phyloP scores from a whole-genome alignment of 805 yeast genomes.

The Sugiyamaella valdiviana region DNA sequence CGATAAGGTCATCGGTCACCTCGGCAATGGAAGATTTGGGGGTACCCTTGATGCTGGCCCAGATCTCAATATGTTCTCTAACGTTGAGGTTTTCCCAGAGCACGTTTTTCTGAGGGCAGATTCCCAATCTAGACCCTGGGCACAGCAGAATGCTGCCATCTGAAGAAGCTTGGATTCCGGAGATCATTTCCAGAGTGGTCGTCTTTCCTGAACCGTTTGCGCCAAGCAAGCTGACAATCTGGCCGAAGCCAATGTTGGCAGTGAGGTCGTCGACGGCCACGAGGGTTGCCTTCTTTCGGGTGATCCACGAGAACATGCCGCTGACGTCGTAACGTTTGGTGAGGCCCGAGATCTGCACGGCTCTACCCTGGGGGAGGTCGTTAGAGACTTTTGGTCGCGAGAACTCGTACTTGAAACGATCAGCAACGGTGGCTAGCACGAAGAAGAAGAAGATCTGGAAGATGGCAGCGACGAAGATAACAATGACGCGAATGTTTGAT shows the following conservation, averaged over 20 bases:
- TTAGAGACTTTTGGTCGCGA: constrained; percentile 17
- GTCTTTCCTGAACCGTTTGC: constrained; percentile 37
- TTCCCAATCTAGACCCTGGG: constrained; percentile 27
- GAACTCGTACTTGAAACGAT: constrained; percentile 25
- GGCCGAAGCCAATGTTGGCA: constrained; percentile 27
- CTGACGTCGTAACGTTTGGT: constrained; percentile 24
- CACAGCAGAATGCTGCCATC: constrained; percentile 24
- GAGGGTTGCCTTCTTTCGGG: constrained; percentile 13
- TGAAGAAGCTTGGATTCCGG: constrained; percentile 30
- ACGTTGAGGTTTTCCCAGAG: constrained; percentile 34
- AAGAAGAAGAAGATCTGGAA: constrained; percentile 29
- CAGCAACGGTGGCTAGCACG: constrained; percentile 24
- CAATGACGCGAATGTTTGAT: constrained; percentile 20
- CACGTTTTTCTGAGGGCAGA: constrained; percentile 34
- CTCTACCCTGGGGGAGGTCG: neutral
- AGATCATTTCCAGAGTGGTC: constrained; percentile 33
- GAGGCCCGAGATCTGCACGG: constrained; percentile 23
- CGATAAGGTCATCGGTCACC: constrained; percentile 21
- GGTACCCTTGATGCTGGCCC: constrained; percentile 32
- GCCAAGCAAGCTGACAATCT: constrained; percentile 32
- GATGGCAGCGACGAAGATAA: constrained; percentile 31
- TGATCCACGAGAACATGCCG: constrained; percentile 1
- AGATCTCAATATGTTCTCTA: constrained; percentile 29
- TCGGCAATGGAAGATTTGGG: constrained; percentile 12
- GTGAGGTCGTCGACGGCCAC: constrained; percentile 30